Evolutionary conservation across 1,284 basidiomycete species (phyloP).

Genomic region (Mycena sp.): DNA sequence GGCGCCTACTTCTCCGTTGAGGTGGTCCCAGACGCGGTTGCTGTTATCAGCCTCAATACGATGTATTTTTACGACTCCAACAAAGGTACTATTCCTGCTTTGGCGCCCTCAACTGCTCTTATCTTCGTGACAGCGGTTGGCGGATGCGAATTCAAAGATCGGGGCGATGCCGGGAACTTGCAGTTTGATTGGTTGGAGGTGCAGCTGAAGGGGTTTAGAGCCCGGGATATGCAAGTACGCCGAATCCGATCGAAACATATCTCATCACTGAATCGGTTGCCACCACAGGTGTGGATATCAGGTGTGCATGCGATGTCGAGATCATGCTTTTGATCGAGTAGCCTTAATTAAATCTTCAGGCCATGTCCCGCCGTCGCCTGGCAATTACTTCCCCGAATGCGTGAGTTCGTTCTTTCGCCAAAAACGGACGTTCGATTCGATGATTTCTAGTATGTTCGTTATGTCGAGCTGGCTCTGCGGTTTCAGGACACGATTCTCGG

Average conservation of each 20-base stretch:
- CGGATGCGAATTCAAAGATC: conserved; percentile 70
- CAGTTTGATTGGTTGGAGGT: conserved; percentile 93
- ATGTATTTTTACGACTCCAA: conserved; percentile 95
- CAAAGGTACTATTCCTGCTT: conserved; percentile 54
- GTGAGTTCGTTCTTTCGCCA: conserved; percentile 54
- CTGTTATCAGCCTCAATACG: conserved; percentile 90
- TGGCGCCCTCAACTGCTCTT: not conserved
- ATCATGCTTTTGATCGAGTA: conserved; percentile 18
- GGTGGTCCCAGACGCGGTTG: conserved; percentile 80
- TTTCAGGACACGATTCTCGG: conserved; percentile 94
- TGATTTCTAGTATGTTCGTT: conserved; percentile 72
- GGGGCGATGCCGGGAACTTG: conserved; percentile 82
- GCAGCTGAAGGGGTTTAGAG: conserved; percentile 78
- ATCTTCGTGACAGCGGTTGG: conserved; percentile 59
- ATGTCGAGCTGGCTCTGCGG: conserved; percentile 83
- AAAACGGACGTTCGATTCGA: conserved; percentile 15
- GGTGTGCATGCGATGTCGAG: conserved; percentile 38
- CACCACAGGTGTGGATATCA: conserved; percentile 58
- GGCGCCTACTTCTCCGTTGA: conserved; percentile 90
- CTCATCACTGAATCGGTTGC: not conserved
- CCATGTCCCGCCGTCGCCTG: conserved; percentile 83
- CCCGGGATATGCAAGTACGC: conserved; percentile 80
- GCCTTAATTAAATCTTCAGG: conserved; percentile 46
- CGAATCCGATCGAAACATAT: not conserved
- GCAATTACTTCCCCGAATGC: conserved; percentile 89